Evolutionary conservation across 2,329 filamentous ascomycete species (phyloP).

Genomic region (Coniosporium tulheliwenetii): DNA sequence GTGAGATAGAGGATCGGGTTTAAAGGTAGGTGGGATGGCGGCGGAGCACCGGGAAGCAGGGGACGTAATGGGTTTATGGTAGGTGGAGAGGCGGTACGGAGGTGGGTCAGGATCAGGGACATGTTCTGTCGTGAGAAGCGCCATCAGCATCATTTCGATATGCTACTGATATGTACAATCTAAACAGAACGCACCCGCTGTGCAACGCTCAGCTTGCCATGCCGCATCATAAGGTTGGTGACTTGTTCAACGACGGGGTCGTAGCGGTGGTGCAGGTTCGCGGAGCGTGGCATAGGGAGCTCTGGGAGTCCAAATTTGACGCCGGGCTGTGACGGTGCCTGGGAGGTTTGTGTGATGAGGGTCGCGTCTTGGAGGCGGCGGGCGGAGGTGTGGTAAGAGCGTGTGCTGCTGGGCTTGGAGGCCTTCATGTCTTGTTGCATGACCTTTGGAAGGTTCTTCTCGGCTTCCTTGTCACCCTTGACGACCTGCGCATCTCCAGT

Average conservation of each 20-base stretch:
- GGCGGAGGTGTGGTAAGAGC: conserved; percentile 44
- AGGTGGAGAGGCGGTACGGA: conserved; percentile 73
- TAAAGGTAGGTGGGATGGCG: conserved; percentile 64
- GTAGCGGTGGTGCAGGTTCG: conserved; percentile 65
- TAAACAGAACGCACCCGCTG: conserved; percentile 50
- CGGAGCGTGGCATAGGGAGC: conserved; percentile 45
- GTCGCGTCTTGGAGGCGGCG: conserved; percentile 15
- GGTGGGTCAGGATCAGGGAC: conserved; percentile 62
- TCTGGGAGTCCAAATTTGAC: conserved; percentile 64
- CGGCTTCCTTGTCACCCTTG: conserved; percentile 43
- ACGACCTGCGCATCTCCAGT: conserved; percentile 36
- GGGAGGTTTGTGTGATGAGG: conserved; percentile 1
- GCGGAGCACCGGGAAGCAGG: conserved; percentile 57
- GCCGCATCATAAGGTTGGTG: conserved; percentile 77
- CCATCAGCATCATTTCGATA: too few relatives aligned
- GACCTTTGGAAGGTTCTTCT: conserved; percentile 49
- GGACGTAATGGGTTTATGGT: conserved; percentile 54
- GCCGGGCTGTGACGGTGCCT: conserved; percentile 27
- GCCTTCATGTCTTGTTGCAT: conserved; percentile 41
- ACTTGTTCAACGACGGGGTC: conserved; percentile 74
- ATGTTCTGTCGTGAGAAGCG: conserved; percentile 49
- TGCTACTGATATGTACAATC: conserved; percentile 1
- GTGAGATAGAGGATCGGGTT: conserved; percentile 84
- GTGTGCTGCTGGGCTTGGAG: conserved; percentile 24
- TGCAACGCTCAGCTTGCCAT: conserved; percentile 83